phyloP scores from a whole-genome alignment of 495 filamentous ascomycete genomes.

The Xylaria intraflava region DNA sequence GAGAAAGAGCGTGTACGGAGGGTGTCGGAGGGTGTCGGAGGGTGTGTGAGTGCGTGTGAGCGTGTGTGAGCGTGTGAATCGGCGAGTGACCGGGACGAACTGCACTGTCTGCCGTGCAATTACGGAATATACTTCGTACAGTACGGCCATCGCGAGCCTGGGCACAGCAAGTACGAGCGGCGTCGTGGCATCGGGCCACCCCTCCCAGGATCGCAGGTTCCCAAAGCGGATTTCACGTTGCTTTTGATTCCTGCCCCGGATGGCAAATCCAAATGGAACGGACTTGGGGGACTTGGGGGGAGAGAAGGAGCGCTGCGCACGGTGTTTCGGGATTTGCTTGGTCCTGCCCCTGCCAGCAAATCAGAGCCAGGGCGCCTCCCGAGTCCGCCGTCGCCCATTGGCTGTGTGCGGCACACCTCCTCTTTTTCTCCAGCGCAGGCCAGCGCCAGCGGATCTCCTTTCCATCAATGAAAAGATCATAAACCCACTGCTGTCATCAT shows the following conservation, averaged over 20 bases:
- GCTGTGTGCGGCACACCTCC: constrained; percentile 20
- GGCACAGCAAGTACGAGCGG: neutral
- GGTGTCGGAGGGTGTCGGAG: no score
- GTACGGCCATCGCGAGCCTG: neutral
- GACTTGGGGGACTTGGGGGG: neutral
- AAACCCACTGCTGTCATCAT: constrained; percentile 5
- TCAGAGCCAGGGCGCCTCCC: constrained; percentile 3
- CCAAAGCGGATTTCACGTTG: neutral
- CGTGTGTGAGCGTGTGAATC: no score
- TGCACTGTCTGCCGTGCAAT: no score
- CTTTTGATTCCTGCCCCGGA: constrained; percentile 2
- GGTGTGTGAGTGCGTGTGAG: no score
- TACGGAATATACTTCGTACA: no score
- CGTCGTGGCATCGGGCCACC: neutral
- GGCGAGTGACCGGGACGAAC: no score
- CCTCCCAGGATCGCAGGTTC: neutral
- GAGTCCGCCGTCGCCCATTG: constrained; percentile 15
- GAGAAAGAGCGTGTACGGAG: no score
- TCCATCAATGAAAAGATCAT: constrained; percentile 7
- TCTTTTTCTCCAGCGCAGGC: constrained; percentile 12
- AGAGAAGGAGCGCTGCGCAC: constrained; percentile 10
- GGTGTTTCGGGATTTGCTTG: constrained; percentile 30
- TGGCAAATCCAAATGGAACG: neutral
- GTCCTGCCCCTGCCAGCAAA: constrained; percentile 7
- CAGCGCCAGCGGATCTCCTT: constrained; percentile 9